These are phyloP conservation scores for Aureobasidium subglaciale DNA, from an alignment of 2,329 filamentous ascomycete species.

Conservation along the genomic window DNA sequence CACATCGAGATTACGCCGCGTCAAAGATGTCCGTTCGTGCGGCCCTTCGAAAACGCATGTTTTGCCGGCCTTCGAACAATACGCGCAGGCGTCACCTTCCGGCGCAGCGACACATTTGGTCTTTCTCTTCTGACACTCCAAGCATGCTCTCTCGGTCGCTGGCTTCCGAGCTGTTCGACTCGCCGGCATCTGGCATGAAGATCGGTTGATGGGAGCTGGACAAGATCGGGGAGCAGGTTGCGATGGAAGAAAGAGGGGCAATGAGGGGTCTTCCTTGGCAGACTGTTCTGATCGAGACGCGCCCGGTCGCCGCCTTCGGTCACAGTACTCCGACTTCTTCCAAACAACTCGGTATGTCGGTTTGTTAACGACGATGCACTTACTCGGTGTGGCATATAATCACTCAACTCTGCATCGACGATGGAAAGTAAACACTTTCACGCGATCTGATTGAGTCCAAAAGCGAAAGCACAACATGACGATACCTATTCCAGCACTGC, in stretches of 20 bases:
- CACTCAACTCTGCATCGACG: too few relatives aligned
- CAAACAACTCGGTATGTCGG: background rate
- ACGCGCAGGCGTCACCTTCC: conserved; percentile 31
- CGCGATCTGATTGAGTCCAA: too few relatives aligned
- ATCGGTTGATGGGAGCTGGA: background rate
- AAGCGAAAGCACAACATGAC: too few relatives aligned
- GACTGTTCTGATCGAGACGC: background rate
- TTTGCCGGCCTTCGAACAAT: conserved; percentile 27
- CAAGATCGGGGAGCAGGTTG: background rate
- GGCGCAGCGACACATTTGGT: conserved; percentile 18
- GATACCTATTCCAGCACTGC: background rate
- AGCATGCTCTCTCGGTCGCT: conserved; percentile 14
- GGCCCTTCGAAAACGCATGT: conserved; percentile 30
- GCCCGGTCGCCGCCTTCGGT: background rate
- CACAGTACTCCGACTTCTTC: background rate
- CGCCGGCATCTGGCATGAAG: background rate
- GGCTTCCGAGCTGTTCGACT: conserved; percentile 2
- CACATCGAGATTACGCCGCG: conserved; percentile 31
- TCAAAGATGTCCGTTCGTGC: conserved; percentile 30
- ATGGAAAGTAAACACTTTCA: too few relatives aligned
- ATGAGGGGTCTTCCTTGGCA: background rate
- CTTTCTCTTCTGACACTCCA: conserved; percentile 18
- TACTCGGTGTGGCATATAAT: too few relatives aligned
- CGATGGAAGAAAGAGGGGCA: background rate
- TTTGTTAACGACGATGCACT: too few relatives aligned